A percentile compares a stretch with the other conserved stretches of the same genome.
Conservation (phyloP, 148 eudicot genomes). For the Mesembryanthemum crystallinum region DNA sequence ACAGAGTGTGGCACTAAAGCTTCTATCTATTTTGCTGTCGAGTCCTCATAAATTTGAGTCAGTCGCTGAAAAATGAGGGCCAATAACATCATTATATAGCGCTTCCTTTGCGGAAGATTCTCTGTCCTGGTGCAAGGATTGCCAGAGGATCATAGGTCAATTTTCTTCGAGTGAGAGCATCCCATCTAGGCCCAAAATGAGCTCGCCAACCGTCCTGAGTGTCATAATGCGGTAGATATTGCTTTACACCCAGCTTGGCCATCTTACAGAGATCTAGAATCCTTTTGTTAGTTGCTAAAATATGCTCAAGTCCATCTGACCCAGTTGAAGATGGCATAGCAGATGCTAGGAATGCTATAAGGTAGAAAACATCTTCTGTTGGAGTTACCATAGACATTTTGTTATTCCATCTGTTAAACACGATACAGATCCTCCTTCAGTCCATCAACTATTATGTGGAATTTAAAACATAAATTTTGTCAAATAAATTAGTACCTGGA, state of each 20-base stretch:
- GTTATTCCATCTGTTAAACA: slow-evolving; percentile 60
- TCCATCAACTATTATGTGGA: background rate
- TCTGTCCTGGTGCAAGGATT: slow-evolving; percentile 84
- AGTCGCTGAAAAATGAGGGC: slow-evolving; percentile 3
- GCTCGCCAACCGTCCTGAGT: slow-evolving; percentile 63
- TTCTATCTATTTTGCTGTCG: slow-evolving; percentile 9
- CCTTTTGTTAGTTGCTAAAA: slow-evolving; percentile 49
- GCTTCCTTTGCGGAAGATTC: slow-evolving; percentile 59
- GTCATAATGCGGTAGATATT: slow-evolving; percentile 74
- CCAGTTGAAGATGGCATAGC: slow-evolving; percentile 52
- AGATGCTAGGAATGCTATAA: slow-evolving; percentile 54
- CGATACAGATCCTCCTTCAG: slow-evolving; percentile 5
- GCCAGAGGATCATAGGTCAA: slow-evolving; percentile 67
- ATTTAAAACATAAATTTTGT: background rate
- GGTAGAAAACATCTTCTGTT: slow-evolving; percentile 70
- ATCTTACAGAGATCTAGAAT: slow-evolving; percentile 56
- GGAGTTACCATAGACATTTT: slow-evolving; percentile 80
- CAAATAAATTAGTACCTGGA: slow-evolving; percentile 48
- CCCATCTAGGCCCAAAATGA: slow-evolving; percentile 79
- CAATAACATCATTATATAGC: slow-evolving; percentile 33
- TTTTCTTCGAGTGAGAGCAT: slow-evolving; percentile 53
- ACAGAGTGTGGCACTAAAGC: slow-evolving; percentile 17
- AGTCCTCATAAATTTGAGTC: slow-evolving; percentile 12
- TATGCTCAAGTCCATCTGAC: slow-evolving; percentile 52
- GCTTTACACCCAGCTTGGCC: slow-evolving; percentile 63